These are phyloP conservation scores for Chloris gayana DNA, from an alignment of 176 grass and related monocot species.

Conservation along the genomic window DNA sequence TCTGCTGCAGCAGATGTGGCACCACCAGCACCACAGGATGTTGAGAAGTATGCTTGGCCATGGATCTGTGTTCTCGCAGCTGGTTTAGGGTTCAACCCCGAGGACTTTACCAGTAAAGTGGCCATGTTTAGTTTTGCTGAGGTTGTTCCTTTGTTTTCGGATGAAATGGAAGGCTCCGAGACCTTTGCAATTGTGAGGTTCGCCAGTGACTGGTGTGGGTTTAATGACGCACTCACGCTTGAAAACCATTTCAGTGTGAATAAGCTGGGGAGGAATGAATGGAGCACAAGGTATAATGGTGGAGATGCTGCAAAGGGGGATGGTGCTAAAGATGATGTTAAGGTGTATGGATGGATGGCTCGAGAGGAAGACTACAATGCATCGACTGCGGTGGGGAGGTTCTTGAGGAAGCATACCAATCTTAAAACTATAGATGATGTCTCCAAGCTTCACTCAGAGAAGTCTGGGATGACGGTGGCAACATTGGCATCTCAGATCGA, in stretches of 20 bases:
- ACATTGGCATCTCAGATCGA: constrained; percentile 62
- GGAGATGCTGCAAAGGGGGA: neutral
- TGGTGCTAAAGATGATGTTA: neutral
- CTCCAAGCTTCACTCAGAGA: constrained; percentile 45
- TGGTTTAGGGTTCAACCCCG: constrained; percentile 16
- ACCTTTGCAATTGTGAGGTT: too few species aligned
- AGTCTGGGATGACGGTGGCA: constrained; percentile 54
- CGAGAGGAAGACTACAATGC: constrained; percentile 59
- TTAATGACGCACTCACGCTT: constrained; percentile 60
- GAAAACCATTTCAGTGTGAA: constrained; percentile 61
- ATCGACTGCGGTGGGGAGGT: constrained; percentile 42
- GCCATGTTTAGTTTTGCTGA: constrained; percentile 45
- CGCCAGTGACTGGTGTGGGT: constrained; percentile 61
- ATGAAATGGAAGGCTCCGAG: constrained; percentile 30
- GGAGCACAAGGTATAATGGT: constrained; percentile 5
- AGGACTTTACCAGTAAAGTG: constrained; percentile 36
- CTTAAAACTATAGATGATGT: constrained; percentile 65
- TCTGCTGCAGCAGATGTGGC: neutral
- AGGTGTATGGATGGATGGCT: constrained; percentile 80
- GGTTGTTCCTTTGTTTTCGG: constrained; percentile 46
- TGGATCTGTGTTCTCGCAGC: constrained; percentile 72
- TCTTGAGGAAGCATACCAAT: constrained; percentile 64
- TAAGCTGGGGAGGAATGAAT: constrained; percentile 66
- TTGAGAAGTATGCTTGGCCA: constrained; percentile 73
- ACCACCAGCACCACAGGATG: neutral